These are phyloP conservation scores for Sambucus nigra DNA, from an alignment of 129 eudicot genomes.

Conservation along the genomic window DNA sequence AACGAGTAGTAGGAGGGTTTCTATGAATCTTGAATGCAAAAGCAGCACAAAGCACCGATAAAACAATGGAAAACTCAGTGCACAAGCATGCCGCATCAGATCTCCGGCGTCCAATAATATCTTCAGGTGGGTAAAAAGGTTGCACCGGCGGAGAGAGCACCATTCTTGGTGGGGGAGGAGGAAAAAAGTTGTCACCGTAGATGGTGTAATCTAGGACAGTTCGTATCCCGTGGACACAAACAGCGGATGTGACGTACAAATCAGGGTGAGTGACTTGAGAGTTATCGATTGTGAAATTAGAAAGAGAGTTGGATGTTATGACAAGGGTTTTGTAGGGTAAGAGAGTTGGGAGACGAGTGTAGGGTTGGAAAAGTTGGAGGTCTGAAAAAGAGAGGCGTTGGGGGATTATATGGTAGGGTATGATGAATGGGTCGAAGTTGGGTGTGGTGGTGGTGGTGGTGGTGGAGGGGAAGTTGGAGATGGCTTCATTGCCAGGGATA, in stretches of 20 bases:
- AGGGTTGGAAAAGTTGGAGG: slow-evolving; percentile 27
- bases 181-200: slow-evolving; percentile 9
- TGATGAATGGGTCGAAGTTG: slow-evolving; percentile 37
- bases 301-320: slow-evolving; percentile 31
- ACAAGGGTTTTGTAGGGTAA: slow-evolving; percentile 39
- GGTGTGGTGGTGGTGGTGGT: slow-evolving; percentile 19
- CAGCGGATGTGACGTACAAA: slow-evolving; percentile 19
- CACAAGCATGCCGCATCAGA: slow-evolving; percentile 8
- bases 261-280: slow-evolving; percentile 49
- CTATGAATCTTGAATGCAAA: slow-evolving; percentile 11
- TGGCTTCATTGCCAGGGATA: slow-evolving; percentile 37
- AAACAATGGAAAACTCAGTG: background rate
- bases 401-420: slow-evolving; percentile 65
- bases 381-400: slow-evolving; percentile 50
- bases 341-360: slow-evolving; percentile 52
- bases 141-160: background rate
- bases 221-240: slow-evolving; percentile 44
- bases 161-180: slow-evolving; percentile 14
- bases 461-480: slow-evolving; percentile 23
- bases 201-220: slow-evolving; percentile 32
- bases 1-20: slow-evolving; percentile 1
- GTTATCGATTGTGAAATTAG: slow-evolving; percentile 43
- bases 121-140: background rate
- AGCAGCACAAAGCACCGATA: background rate
- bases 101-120: background rate